Evolutionary conservation across 441 rosid genomes (phyloP).

Genomic region (Adansonia rubrostipa): DNA sequence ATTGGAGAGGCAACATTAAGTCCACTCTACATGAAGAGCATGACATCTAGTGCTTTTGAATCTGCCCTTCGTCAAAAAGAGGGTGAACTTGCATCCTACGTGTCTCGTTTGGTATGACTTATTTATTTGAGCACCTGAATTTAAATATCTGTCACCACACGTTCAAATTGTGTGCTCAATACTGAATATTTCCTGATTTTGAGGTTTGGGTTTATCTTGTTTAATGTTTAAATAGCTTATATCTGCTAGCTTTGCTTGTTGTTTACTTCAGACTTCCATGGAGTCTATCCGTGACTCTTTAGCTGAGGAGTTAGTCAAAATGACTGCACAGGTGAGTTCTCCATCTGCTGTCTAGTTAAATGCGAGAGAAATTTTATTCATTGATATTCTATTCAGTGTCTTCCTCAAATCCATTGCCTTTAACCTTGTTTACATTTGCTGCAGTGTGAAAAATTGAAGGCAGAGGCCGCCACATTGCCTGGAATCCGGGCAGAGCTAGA

Average conservation of each 20-base stretch:
- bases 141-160: neutral
- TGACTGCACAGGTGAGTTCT: constrained; percentile 82
- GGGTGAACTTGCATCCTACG: constrained; percentile 96
- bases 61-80: constrained; percentile 95
- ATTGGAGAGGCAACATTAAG: constrained; percentile 64
- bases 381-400: constrained; percentile 12
- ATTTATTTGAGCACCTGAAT: constrained; percentile 16
- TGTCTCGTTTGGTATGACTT: constrained; percentile 87
- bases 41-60: constrained; percentile 91
- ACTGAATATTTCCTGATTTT: constrained; percentile 9
- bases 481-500: constrained; percentile 90
- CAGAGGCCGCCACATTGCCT: constrained; percentile 74
- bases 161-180: neutral
- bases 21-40: constrained; percentile 87
- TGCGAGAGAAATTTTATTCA: constrained; percentile 25
- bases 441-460: constrained; percentile 86
- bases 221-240: neutral
- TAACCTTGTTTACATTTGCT: constrained; percentile 28
- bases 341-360: constrained; percentile 23
- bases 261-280: constrained; percentile 72
- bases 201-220: neutral
- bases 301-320: constrained; percentile 93
- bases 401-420: constrained; percentile 16
- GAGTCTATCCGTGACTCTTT: constrained; percentile 96
- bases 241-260: constrained; percentile 25